phyloP scores from a whole-genome alignment of 2,329 filamentous ascomycete species.

The Elsinoe fawcettii region DNA sequence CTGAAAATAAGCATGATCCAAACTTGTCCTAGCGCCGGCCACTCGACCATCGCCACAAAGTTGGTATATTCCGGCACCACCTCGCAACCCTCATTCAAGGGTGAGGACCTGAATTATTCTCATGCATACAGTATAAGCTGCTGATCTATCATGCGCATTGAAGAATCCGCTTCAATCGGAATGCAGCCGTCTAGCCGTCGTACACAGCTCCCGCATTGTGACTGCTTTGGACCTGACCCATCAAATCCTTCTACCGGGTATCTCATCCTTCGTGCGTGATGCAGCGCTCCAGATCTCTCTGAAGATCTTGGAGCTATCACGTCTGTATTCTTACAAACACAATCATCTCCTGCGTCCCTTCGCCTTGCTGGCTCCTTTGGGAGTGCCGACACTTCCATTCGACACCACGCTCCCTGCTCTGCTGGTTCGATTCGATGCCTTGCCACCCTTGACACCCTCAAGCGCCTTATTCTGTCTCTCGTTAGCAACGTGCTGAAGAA shows the following conservation, averaged over 20 bases:
- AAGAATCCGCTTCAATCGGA: background rate
- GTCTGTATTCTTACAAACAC: no score
- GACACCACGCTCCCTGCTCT: conserved; percentile 84
- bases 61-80: no score
- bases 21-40: background rate
- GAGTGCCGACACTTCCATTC: conserved; percentile 49
- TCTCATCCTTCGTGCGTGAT: background rate
- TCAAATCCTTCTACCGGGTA: background rate
- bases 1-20: background rate
- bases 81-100: no score
- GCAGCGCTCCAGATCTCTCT: background rate
- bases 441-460: conserved; percentile 67
- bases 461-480: conserved; percentile 75
- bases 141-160: background rate
- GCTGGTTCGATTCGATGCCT: conserved; percentile 66
- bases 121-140: background rate
- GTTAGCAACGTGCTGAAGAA: conserved; percentile 16
- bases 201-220: background rate
- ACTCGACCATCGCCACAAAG: background rate
- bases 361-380: conserved; percentile 39
- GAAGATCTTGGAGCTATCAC: background rate
- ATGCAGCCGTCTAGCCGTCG: background rate
- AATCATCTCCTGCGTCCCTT: conserved; percentile 37
- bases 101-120: no score
- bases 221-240: background rate